Base-by-base conservation (phyloP, 2,329 filamentous ascomycete species). In the Aspergillus sp. region DNA sequence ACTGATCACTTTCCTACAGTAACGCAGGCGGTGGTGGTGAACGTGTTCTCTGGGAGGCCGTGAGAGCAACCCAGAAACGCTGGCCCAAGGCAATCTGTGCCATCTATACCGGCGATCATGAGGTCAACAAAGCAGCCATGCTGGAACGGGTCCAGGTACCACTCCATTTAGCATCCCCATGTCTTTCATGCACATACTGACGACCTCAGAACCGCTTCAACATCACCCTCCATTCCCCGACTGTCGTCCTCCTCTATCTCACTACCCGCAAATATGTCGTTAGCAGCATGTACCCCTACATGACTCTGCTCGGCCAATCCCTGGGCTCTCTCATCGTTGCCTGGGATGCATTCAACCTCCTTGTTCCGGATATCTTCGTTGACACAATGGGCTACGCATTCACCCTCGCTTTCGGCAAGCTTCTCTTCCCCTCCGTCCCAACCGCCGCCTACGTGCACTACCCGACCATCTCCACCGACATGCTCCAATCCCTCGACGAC, bases 301-400 rank as follows among this genome's bases (percentile, higher is more conserved):
- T 98, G 77, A 99, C 95, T 0, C 86, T 99, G 4, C 82, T 96
- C 3, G 93, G 94, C n/a, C 95, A 99, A 75, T 96, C 92, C 2
- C 72, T 98, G 3, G 95, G 95, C 44, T 97, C 93, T 5, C 73
- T 99, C 49, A 74, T 96, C 27, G 83, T 99, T 57, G 93, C 90
- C 25, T 95, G 91, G 83, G 94, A 99, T 71, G 94, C 94, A 10
- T 95, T 99, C 74, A 89, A 86, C n/a, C 85, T 97, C 2, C 83
- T 98, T 2, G 90, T 94, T 0, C 95, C 95, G 0, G 95, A 99
- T 74, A 85, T 98, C 55, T 96, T 98, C 74, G 83, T 99, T 68
- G 95, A 99, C 73, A 99, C 95, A 2, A 97, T 99, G 93, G 95
- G 95, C 63, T 99, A 97, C 71, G 92, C 94, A 25, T 99, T 98